Percentiles rank a stretch among this genome's conserved stretches.
phyloP scores from a whole-genome alignment of 352 stramenopile genomes.

The Thalassiosira hispida region DNA sequence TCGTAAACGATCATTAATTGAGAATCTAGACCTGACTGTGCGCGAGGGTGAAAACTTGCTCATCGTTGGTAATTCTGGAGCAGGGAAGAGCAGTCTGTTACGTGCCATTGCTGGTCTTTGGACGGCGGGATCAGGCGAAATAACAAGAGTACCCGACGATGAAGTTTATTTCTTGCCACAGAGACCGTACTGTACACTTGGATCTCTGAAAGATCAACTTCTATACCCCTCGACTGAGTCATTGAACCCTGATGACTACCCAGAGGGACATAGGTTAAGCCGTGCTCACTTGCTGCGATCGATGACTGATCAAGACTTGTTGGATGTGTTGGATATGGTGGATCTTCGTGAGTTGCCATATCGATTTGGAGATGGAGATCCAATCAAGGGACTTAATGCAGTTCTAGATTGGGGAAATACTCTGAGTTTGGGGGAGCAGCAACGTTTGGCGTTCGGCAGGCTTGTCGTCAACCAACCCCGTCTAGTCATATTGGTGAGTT shows the following conservation, averaged over 20 bases:
- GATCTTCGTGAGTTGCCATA: conserved; percentile 76
- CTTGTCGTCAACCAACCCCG: conserved; percentile 84
- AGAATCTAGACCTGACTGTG: conserved; percentile 70
- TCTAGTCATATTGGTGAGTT: conserved; percentile 83
- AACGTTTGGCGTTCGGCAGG: conserved; percentile 86
- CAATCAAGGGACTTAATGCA: conserved; percentile 64
- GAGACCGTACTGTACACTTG: conserved; percentile 86
- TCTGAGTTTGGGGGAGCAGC: conserved; percentile 87
- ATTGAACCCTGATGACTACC: conserved; percentile 53
- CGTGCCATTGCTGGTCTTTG: conserved; percentile 86
- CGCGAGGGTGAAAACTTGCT: conserved; percentile 79
- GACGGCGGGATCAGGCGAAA: conserved; percentile 72
- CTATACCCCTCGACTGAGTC: conserved; percentile 77
- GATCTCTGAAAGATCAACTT: conserved; percentile 82
- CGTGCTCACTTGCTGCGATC: conserved; percentile 47
- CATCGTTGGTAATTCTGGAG: conserved; percentile 83
- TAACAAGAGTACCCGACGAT: conserved; percentile 63
- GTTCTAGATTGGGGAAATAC: conserved; percentile 86
- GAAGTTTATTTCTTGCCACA: conserved; percentile 87
- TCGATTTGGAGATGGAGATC: conserved; percentile 79
- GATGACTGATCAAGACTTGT: conserved; percentile 75
- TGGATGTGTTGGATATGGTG: conserved; percentile 80
- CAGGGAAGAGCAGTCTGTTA: conserved; percentile 83
- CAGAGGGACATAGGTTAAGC: conserved; percentile 44
- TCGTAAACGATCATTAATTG: conserved; percentile 67